Evolutionary conservation across 1,284 basidiomycete species (phyloP), one percentile per base, ranked within the genome.

Genomic region (Cryptococcus sp.): DNA sequence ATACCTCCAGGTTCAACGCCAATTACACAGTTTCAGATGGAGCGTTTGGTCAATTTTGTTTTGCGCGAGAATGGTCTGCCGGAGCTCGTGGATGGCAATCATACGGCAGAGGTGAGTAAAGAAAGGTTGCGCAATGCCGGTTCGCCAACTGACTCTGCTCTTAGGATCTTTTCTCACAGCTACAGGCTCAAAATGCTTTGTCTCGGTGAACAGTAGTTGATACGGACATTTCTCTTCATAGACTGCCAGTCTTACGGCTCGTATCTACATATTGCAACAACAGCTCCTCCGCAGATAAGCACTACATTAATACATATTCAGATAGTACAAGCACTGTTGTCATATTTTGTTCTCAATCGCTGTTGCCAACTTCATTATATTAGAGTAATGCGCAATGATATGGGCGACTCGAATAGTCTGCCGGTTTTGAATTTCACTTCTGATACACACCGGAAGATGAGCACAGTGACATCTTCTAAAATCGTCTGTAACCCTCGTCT

Each of bases 131-230:
- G 16, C 6, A 10, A 17, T 16, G 38, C 26, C 47, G 39, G 15
- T 41, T 22, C 16, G 44, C 38, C 40, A 37, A 19, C 39, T 54
- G 19, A 49, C 54, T 20, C 40, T 13, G 38, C 26, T 5, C 10
- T 41, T 41, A 69, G 60, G 72, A 74, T 46, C 57, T 76, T n/a
- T 76, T 74, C 51, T 51, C 61, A 13, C 72, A 74, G 53, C 57
- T 76, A 7, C 50, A 59, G 44, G 59, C 63, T 17, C 71, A 73
- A 55, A 75, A 75, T 40, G 37, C 66, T 7, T 43, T 66, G 19
- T 60, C 63, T 19, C 26, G 39, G 40, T 90, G 46, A 89, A 20
- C 19, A 15, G 46, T 34, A 23, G 23, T 17, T 25, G 22, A n/a
- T 23, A 15, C 44, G 13, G 26, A 20, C 44, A 19, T 46, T 46